Evolutionary conservation across 75 land plant genomes (phyloP).

Genomic region (Cryptomeria japonica): DNA sequence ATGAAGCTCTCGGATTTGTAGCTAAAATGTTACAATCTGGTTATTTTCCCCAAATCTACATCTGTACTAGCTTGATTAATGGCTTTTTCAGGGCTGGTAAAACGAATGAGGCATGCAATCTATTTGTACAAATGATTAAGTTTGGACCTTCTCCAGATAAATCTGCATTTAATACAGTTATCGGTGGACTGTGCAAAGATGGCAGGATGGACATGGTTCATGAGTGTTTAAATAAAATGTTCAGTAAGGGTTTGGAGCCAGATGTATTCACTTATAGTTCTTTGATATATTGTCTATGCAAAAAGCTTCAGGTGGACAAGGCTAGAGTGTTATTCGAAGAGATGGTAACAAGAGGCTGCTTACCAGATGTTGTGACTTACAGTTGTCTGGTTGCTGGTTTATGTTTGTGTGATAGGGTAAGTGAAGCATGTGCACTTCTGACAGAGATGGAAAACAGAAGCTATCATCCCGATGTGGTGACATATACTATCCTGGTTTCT

Average conservation of each 20-base stretch:
- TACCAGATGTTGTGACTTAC: slow-evolving; percentile 14
- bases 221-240: background rate
- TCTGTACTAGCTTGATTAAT: slow-evolving; percentile 2
- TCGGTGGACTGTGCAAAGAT: too few relatives aligned
- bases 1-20: background rate
- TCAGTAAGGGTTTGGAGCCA: slow-evolving; percentile 14
- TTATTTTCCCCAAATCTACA: background rate
- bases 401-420: slow-evolving; percentile 31
- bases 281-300: slow-evolving; percentile 50
- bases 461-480: slow-evolving; percentile 36
- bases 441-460: slow-evolving; percentile 39
- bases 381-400: slow-evolving; percentile 39
- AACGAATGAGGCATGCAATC: background rate
- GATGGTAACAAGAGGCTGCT: too few relatives aligned
- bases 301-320: slow-evolving; percentile 4
- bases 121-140: slow-evolving; percentile 6
- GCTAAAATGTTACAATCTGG: background rate
- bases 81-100: slow-evolving; percentile 11
- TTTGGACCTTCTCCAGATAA: slow-evolving; percentile 13
- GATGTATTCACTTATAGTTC: slow-evolving; percentile 65
- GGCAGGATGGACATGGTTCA: background rate
- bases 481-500: slow-evolving; percentile 54
- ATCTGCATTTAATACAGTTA: background rate
- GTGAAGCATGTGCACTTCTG: slow-evolving; percentile 32
- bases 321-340: background rate